phyloP scores from a whole-genome alignment of 2,329 filamentous ascomycete genomes.

The Neofusicoccum kwambonambiense region DNA sequence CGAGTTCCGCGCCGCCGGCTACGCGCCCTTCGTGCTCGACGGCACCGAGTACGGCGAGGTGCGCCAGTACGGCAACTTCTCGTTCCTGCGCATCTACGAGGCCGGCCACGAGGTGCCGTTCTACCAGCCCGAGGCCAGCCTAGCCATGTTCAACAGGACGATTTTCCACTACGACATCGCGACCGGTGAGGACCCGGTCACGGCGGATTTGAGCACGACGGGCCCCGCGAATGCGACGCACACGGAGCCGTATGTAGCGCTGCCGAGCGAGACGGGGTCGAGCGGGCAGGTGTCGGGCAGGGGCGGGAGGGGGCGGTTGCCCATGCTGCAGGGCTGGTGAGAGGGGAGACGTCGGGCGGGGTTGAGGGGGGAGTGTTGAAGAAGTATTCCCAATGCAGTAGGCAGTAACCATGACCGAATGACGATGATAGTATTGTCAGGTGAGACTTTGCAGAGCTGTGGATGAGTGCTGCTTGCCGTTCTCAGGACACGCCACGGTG shows the following conservation, averaged over 20 bases:
- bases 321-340: constrained; percentile 7
- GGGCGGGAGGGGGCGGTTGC: neutral
- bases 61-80: constrained; percentile 40
- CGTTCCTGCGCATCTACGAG: constrained; percentile 40
- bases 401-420: no score
- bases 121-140: constrained; percentile 39
- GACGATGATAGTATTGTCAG: no score
- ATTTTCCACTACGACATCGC: constrained; percentile 38
- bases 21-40: constrained; percentile 36
- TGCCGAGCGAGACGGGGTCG: constrained; percentile 26
- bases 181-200: constrained; percentile 33
- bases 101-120: constrained; percentile 43
- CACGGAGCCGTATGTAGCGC: constrained; percentile 36
- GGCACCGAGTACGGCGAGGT: constrained; percentile 43
- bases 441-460: no score
- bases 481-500: no score
- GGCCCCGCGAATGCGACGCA: constrained; percentile 41
- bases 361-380: neutral
- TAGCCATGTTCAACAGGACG: constrained; percentile 40
- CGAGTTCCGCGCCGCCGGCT: constrained; percentile 29
- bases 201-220: constrained; percentile 32
- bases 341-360: no score
- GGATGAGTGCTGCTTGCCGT: no score
- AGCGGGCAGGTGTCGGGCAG: neutral
- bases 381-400: no score